These are phyloP conservation scores for Stephanodiscus minutulus DNA, from an alignment of 108 stramenopile genomes.

Conservation along the genomic window DNA sequence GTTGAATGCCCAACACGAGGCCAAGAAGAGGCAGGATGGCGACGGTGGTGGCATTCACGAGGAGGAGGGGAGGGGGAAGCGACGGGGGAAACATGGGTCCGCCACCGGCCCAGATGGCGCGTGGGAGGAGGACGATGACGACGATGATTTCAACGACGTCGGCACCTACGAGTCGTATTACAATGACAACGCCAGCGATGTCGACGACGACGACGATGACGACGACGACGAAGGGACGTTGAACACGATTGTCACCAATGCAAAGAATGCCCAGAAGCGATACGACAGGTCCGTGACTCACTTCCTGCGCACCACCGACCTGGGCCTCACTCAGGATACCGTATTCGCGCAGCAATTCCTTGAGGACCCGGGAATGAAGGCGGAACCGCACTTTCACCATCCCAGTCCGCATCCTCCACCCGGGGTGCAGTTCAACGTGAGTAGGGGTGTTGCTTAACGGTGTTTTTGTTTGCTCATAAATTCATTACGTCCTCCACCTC, in stretches of 20 bases:
- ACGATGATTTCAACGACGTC: background rate
- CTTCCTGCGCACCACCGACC: slow-evolving; percentile 46
- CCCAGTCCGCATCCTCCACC: slow-evolving; percentile 51
- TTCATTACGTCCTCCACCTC: background rate
- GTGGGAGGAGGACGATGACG: background rate
- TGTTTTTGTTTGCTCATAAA: background rate
- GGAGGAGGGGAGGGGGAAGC: background rate
- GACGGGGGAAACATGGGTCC: too few relatives aligned
- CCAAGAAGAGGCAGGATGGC: background rate
- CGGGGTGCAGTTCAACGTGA: slow-evolving; percentile 34
- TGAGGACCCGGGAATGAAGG: slow-evolving; percentile 26
- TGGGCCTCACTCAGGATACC: slow-evolving; percentile 45
- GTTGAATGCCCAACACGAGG: background rate
- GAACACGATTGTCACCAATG: background rate
- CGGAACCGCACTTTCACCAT: slow-evolving; percentile 53
- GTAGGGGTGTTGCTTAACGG: background rate
- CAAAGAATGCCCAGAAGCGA: background rate
- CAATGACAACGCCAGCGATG: slow-evolving; percentile 1
- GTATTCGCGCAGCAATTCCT: slow-evolving; percentile 46
- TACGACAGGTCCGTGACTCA: slow-evolving; percentile 21
- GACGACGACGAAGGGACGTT: background rate
- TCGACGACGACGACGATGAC: background rate
- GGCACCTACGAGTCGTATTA: background rate
- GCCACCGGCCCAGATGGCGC: background rate
- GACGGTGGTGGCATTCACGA: background rate